Conservation (phyloP, 768 basidiomycete genomes). For the Lentinula detonsa region DNA sequence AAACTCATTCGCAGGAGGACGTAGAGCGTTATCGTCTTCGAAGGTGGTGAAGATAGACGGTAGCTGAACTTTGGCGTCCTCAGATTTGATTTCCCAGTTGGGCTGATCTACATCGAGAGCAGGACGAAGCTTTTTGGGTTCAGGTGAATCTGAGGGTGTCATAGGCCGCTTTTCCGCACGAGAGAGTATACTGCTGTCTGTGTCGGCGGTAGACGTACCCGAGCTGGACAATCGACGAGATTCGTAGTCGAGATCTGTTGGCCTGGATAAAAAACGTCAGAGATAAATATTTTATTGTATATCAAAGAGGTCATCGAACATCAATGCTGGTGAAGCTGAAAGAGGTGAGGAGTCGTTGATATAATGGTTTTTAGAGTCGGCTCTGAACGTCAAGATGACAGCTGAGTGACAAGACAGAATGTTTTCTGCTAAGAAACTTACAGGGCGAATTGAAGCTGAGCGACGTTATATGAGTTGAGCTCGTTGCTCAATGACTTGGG, state of each 20-base stretch:
- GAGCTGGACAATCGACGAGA: conserved; percentile 75
- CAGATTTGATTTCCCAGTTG: conserved; percentile 28
- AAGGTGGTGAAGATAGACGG: conserved; percentile 72
- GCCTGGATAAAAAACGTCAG: conserved; percentile 18
- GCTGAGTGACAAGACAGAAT: conserved; percentile 15
- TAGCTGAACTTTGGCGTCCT: conserved; percentile 54
- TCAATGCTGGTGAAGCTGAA: conserved; percentile 37
- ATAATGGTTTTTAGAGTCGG: conserved; percentile 36
- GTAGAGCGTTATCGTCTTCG: conserved; percentile 45
- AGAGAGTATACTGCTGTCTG: conserved; percentile 56
- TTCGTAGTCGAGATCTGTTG: conserved; percentile 51
- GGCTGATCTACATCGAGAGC: conserved; percentile 30
- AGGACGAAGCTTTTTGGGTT: conserved; percentile 42
- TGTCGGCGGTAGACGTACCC: conserved; percentile 61
- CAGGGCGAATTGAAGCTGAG: conserved; percentile 59
- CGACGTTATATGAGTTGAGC: conserved; percentile 56
- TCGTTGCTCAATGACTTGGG: conserved; percentile 29
- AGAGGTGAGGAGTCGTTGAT: conserved; percentile 43
- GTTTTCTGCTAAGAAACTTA: conserved; percentile 24
- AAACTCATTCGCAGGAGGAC: conserved; percentile 29
- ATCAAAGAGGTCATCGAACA: conserved; percentile 25
- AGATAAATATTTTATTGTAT: neutral
- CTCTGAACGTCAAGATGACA: conserved; percentile 17
- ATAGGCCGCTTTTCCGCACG: conserved; percentile 54
- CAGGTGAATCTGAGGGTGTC: conserved; percentile 45